phyloP scores from a whole-genome alignment of 73 alveolate species.

The Paramecium tetraurelia region DNA sequence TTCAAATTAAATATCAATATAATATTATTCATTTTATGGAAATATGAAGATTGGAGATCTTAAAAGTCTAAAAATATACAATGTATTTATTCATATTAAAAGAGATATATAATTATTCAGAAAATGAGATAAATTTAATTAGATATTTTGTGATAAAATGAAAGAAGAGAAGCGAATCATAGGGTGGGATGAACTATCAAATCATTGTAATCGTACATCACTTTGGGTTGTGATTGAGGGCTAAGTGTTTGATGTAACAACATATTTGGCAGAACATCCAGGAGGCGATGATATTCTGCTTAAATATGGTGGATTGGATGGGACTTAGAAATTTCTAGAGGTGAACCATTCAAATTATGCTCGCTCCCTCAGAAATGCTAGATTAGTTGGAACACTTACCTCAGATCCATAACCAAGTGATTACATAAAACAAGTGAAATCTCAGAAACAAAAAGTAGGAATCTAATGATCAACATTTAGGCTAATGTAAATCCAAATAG shows the following conservation, averaged over 20 bases:
- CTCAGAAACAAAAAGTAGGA: not conserved
- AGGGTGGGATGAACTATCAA: slow-evolving; percentile 7
- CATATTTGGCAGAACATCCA: slow-evolving; percentile 91
- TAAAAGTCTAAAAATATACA: not conserved
- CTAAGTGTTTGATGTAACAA: slow-evolving; percentile 78
- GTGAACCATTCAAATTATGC: slow-evolving; percentile 56
- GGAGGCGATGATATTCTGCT: slow-evolving; percentile 82
- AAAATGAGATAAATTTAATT: not conserved
- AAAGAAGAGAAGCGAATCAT: not conserved
- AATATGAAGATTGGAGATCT: not conserved
- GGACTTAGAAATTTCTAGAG: slow-evolving; percentile 35
- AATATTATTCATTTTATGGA: not conserved
- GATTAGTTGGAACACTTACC: slow-evolving; percentile 58
- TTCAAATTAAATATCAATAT: not conserved
- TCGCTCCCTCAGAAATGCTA: slow-evolving; percentile 50
- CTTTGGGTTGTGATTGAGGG: slow-evolving; percentile 38
- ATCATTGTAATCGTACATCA: not conserved
- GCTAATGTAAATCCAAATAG: not conserved
- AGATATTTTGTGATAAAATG: not conserved
- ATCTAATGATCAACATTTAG: not conserved
- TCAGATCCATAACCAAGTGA: slow-evolving; percentile 46
- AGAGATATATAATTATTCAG: not conserved
- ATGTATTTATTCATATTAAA: not conserved
- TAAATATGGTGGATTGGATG: slow-evolving; percentile 48
- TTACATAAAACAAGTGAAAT: not conserved